These are phyloP conservation scores for Macrocystidia cucumis DNA, from an alignment of 1,284 basidiomycete species.

Conservation along the genomic window DNA sequence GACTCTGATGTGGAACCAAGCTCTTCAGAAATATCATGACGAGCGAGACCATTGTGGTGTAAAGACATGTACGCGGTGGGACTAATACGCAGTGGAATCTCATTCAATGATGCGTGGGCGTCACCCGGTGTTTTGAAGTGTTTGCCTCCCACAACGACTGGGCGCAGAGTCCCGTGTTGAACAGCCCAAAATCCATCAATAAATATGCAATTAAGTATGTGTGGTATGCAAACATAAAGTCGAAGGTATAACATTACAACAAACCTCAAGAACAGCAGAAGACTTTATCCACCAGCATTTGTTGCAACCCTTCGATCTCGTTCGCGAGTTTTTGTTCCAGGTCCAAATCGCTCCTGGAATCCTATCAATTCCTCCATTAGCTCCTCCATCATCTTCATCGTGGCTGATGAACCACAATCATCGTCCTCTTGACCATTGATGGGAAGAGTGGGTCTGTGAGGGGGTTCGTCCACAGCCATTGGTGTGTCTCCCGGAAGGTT, in stretches of 20 bases:
- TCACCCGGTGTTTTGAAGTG: too few species aligned
- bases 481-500: conserved; percentile 11
- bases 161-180: too few species aligned
- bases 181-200: too few species aligned
- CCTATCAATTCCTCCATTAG: conserved; percentile 80
- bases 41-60: background rate
- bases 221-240: conserved; percentile 8
- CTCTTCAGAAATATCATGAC: background rate
- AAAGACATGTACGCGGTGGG: background rate
- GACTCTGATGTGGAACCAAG: background rate
- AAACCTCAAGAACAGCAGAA: conserved; percentile 6
- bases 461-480: conserved; percentile 17
- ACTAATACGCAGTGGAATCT: too few species aligned
- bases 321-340: conserved; percentile 46
- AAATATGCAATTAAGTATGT: background rate
- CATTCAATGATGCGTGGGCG: too few species aligned
- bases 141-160: too few species aligned
- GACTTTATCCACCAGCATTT: conserved; percentile 4
- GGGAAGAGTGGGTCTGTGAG: background rate
- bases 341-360: conserved; percentile 83
- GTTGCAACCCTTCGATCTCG: conserved; percentile 28
- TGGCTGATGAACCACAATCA: conserved; percentile 24
- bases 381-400: conserved; percentile 82
- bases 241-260: conserved; percentile 12
- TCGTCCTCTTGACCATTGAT: conserved; percentile 6